Conservation (phyloP, 371 early-diverging fungal species). For the Mucor piriformis region DNA sequence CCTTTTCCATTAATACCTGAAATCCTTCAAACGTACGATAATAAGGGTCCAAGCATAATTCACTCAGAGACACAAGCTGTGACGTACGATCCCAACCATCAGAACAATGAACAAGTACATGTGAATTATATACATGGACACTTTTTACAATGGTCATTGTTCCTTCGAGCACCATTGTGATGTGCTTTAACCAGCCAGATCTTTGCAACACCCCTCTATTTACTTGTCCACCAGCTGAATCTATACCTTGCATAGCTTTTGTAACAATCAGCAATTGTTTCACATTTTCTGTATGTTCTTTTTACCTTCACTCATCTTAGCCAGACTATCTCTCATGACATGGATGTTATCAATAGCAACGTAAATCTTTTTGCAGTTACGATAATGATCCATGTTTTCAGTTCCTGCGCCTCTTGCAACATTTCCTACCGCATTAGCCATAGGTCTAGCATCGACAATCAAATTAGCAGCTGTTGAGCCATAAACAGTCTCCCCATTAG, state of each 20-base stretch:
- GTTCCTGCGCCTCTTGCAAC: constrained; percentile 94
- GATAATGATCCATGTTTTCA: constrained; percentile 92
- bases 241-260: constrained; percentile 59
- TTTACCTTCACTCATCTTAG: constrained; percentile 80
- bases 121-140: constrained; percentile 74
- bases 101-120: constrained; percentile 97
- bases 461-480: constrained; percentile 67
- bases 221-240: constrained; percentile 50
- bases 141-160: constrained; percentile 80
- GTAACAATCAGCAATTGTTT: background rate
- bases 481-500: constrained; percentile 49
- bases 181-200: constrained; percentile 90
- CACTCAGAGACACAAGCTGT: constrained; percentile 87
- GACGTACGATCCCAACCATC: constrained; percentile 99
- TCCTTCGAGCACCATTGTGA: constrained; percentile 82
- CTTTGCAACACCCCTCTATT: constrained; percentile 57
- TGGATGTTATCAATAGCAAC: constrained; percentile 98
- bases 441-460: constrained; percentile 94
- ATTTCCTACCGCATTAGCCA: constrained; percentile 93
- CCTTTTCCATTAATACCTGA: constrained; percentile 90
- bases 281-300: background rate
- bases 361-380: constrained; percentile 81
- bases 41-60: constrained; percentile 92
- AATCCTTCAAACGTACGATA: constrained; percentile 94
- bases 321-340: constrained; percentile 90